phyloP scores from a whole-genome alignment of 2,329 filamentous ascomycete genomes.

The Knoxdaviesia proteae region DNA sequence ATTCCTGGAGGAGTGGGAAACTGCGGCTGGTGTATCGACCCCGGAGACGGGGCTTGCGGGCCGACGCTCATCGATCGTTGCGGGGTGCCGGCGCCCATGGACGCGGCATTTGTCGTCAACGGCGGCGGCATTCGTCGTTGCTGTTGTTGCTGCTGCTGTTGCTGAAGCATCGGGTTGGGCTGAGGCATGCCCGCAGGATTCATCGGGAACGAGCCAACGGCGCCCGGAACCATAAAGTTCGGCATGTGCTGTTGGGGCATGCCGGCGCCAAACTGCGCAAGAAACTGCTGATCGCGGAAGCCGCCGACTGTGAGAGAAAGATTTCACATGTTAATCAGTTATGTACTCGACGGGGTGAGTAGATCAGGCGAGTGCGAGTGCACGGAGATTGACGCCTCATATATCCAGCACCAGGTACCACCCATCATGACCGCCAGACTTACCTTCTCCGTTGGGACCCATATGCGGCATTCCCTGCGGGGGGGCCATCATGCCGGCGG shows the following conservation, averaged over 20 bases:
- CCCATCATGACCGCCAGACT: conserved; percentile 11
- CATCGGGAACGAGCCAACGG: conserved; percentile 35
- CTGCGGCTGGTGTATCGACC: conserved; percentile 9
- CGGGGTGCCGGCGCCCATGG: conserved; percentile 11
- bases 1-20: conserved; percentile 6
- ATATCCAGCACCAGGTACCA: too few relatives aligned
- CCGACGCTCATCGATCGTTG: conserved; percentile 11
- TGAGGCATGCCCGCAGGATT: conserved; percentile 22
- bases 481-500: conserved; percentile 43
- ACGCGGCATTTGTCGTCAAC: conserved; percentile 6
- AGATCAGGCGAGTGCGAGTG: neutral
- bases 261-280: conserved; percentile 27
- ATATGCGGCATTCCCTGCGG: conserved; percentile 33
- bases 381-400: neutral
- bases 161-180: conserved; percentile 16
- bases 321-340: neutral
- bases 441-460: conserved; percentile 38
- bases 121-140: conserved; percentile 10
- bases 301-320: neutral
- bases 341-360: conserved; percentile 1
- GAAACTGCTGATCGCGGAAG: conserved; percentile 2
- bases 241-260: conserved; percentile 25
- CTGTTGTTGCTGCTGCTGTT: conserved; percentile 23
- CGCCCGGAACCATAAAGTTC: conserved; percentile 31
- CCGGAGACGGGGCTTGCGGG: conserved; percentile 14